Base-by-base conservation (phyloP, 23 red algal species). In the Chondrus crispus region DNA sequence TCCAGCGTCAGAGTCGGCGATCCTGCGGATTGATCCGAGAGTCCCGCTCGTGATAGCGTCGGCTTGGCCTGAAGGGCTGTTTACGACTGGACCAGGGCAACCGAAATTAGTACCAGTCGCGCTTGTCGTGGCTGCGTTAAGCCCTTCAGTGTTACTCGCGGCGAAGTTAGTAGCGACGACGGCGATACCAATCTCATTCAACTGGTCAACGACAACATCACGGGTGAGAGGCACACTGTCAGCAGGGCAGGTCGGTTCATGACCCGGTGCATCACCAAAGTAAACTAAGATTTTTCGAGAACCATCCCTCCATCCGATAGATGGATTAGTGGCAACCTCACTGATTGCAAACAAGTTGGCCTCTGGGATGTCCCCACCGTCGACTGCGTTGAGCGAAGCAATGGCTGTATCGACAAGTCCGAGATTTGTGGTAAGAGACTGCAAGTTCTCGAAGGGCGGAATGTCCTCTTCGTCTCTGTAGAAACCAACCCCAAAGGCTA, bases 201-300 rank as follows among this genome's bases (percentile, higher is more conserved):
- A 47, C 4, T 10, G 62, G 36, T 40, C 29, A 32, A 49, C 40
- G 40, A 88, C 84, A 16, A 26, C 37, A 26, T 50, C 74, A 8
- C 84, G 60, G 4, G 62, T 74, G 16, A 88, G 14, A n/a, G n/a
- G n/a, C 36, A 3, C 10, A 10, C 4, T 12, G 16, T 63, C 84
- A 88, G 14, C 62, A 52, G 58, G 14, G 50, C 84, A 88, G 4
- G n/a, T 88, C 19, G 84, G 84, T 63, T 88, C 84, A 72, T 88
- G 84, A 1, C 84, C 84, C 6, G 84, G 84, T 10, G 39, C 62
- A 70, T 88, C 84, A 38, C 84, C 84, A 74, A 88, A 88, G 68
- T 88, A 88, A 12, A 88, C 26, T 50, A 88, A 5, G 49, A 88
- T 88, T 46, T 37, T 16, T 6, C 64, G 35, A 11, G 84, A 74